Evolutionary conservation across 331 rosid genomes (phyloP).

Genomic region (Quercus lobata): DNA sequence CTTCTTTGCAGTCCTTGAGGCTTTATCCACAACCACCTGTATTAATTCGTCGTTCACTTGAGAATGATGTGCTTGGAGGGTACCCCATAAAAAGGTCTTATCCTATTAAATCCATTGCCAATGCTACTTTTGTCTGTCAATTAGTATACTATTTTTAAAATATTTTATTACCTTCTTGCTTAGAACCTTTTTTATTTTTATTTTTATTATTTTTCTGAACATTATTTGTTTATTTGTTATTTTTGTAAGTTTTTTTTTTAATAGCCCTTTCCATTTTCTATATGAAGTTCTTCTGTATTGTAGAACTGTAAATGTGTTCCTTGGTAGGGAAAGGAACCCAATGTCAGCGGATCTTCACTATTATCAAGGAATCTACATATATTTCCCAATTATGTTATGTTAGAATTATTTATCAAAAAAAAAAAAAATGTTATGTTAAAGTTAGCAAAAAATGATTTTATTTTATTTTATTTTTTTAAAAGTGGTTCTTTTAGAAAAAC

Average conservation of each 20-base stretch:
- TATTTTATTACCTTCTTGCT: slow-evolving; percentile 2
- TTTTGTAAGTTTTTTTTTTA: background rate
- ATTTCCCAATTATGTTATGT: background rate
- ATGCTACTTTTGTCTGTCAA: background rate
- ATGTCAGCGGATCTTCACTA: background rate
- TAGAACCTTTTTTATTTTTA: background rate
- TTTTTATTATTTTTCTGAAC: background rate
- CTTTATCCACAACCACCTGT: slow-evolving; percentile 99
- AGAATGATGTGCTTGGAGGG: slow-evolving; percentile 65
- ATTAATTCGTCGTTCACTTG: slow-evolving; percentile 87
- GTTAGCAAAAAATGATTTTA: too few species aligned
- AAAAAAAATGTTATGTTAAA: too few species aligned
- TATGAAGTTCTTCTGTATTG: background rate
- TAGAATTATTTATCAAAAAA: too few species aligned
- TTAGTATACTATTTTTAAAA: background rate
- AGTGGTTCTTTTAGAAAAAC: too few species aligned
- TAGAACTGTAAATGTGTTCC: background rate
- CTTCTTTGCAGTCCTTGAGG: slow-evolving; percentile 66
- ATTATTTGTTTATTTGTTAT: too few species aligned
- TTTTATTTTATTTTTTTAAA: too few species aligned
- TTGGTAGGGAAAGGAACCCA: background rate
- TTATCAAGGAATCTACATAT: background rate
- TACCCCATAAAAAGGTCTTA: slow-evolving; percentile 77
- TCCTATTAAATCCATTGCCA: background rate
- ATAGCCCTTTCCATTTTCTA: background rate